phyloP scores from a whole-genome alignment of 495 filamentous ascomycete genomes.

The Parachaetomium inaequale region DNA sequence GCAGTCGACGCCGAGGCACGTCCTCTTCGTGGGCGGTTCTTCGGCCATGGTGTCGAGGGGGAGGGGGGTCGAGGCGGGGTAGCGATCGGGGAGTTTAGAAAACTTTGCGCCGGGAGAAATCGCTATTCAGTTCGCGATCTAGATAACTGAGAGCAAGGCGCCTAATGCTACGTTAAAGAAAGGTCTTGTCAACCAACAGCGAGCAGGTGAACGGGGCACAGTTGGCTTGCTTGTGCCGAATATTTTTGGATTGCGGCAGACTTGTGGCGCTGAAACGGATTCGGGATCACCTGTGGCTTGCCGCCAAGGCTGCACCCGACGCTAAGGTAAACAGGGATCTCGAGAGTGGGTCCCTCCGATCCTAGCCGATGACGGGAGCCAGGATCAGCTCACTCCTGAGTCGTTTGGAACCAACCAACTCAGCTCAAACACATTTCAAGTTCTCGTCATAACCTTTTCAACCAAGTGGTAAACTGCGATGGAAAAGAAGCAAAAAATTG shows the following conservation, averaged over 20 bases:
- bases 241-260: conserved; percentile 8
- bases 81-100: background rate
- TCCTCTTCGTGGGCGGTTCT: conserved; percentile 54
- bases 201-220: background rate
- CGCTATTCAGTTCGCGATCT: background rate
- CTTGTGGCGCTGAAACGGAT: conserved; percentile 8
- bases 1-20: conserved; percentile 79
- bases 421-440: background rate
- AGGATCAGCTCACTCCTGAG: conserved; percentile 2
- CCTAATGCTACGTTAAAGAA: background rate
- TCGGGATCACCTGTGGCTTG: background rate
- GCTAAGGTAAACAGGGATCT: background rate
- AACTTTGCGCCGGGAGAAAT: background rate
- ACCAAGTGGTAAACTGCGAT: conserved; percentile 7
- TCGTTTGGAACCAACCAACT: background rate
- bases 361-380: background rate
- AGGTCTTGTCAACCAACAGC: background rate
- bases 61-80: background rate
- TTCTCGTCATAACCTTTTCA: background rate
- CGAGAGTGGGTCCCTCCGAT: background rate
- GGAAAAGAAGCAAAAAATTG: conserved; percentile 57
- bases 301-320: background rate
- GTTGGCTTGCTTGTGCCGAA: background rate
- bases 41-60: conserved; percentile 38
- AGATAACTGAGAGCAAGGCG: background rate